Evolutionary conservation across 2,329 filamentous ascomycete genomes (phyloP).

Genomic region (Xylaria sp.): DNA sequence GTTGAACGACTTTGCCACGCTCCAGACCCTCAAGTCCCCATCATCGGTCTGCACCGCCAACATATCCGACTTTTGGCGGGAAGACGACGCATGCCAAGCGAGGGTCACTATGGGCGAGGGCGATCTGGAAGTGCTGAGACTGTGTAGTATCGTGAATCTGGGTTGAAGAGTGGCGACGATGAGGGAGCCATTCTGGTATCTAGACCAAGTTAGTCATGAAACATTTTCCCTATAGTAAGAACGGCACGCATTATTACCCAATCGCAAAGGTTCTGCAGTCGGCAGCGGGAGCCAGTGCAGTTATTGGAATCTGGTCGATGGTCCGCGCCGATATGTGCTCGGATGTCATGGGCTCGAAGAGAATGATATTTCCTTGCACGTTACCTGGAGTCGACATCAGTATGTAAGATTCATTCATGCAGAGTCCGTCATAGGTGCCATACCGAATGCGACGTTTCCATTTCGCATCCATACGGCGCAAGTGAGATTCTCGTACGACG

Average conservation of each 20-base stretch:
- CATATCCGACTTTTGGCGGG: slow-evolving; percentile 98
- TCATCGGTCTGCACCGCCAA: slow-evolving; percentile 91
- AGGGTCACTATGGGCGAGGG: slow-evolving; percentile 89
- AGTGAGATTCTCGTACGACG: slow-evolving; percentile 86
- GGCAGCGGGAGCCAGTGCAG: slow-evolving; percentile 86
- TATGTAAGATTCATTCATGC: not conserved
- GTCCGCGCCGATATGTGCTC: slow-evolving; percentile 93
- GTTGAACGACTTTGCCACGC: slow-evolving; percentile 83
- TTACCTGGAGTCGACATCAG: slow-evolving; percentile 70
- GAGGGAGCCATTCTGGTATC: slow-evolving; percentile 94
- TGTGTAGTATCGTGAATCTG: slow-evolving; percentile 93
- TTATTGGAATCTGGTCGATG: slow-evolving; percentile 91
- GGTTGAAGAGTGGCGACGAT: slow-evolving; percentile 90
- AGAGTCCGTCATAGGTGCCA: slow-evolving; percentile 47
- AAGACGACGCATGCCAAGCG: slow-evolving; percentile 95
- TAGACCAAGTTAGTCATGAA: slow-evolving; percentile 51
- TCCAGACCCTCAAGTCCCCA: slow-evolving; percentile 95
- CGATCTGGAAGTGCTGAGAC: slow-evolving; percentile 81
- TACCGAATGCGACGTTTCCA: slow-evolving; percentile 96
- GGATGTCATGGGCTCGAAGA: slow-evolving; percentile 92
- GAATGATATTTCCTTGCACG: slow-evolving; percentile 88
- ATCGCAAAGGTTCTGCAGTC: slow-evolving; percentile 97
- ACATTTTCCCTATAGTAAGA: slow-evolving; percentile 14
- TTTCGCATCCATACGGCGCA: slow-evolving; percentile 96
- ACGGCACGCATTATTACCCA: slow-evolving; percentile 69